Evolutionary conservation across 352 stramenopile species (phyloP), one percentile per base, ranked within the genome.

Genomic region (Globisporangium heterothallicum): DNA sequence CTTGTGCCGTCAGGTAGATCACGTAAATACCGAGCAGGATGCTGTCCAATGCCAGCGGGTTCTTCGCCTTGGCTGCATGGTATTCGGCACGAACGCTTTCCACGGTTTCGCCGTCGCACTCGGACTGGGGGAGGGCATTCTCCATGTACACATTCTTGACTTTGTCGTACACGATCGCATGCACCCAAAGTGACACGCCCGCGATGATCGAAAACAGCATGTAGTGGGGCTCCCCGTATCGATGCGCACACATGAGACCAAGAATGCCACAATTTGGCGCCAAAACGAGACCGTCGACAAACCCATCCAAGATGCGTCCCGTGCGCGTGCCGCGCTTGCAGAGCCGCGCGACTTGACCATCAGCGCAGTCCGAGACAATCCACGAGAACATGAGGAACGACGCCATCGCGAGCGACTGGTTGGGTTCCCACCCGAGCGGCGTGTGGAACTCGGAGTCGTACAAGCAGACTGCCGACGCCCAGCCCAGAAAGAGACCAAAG

Each of bases 121-220:
- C 81, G 22, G 77, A 89, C 43, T 86, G 70, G 12, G 81, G 78
- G 18, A 89, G 64, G 13, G 78, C 73, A 51, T 92, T 90, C 59
- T 92, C 78, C 81, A 88, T 90, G 64, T 90, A 92, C 18, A 84
- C 79, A 61, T 92, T 92, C 71, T 92, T 92, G 42, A 92, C 74
- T 56, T 89, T 88, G 64, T 92, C 81, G 61, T 92, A 92, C 35
- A 89, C 76, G 50, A 88, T 77, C 26, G 81, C 81, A 60, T 92
- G 81, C 14, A 88, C 44, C 78, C 81, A 90, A 27, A 90, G 68
- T 29, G 78, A 89, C 44, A 92, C 68, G 6, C 78, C 78, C 0
- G 77, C 67, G 46, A 80, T 57, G 40, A 84, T 74, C 30, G 66
- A 64, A 10, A 89, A 51, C 29, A 66, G 46, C 42, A 78, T 70